Evolutionary conservation across 352 stramenopile species (phyloP).

Genomic region (Pythium aphanidermatum): DNA sequence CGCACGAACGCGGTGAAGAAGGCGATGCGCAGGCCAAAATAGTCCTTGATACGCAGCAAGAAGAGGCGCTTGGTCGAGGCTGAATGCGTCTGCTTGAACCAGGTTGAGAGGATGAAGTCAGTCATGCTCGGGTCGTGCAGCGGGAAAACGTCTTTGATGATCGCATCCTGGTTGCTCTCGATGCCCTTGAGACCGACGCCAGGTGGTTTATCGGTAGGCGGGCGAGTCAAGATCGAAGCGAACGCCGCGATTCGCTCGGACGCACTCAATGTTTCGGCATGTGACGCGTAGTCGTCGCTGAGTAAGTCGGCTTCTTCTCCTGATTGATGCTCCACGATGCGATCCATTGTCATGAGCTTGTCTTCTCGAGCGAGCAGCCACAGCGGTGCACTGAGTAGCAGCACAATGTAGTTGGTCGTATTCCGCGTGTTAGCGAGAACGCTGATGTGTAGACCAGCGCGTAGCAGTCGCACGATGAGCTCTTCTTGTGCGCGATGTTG

Average conservation of each 20-base stretch:
- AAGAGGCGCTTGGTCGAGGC: constrained; percentile 38
- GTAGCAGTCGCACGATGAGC: constrained; percentile 32
- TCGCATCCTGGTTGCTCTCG: constrained; percentile 38
- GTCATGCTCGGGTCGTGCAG: constrained; percentile 56
- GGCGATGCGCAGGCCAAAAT: constrained; percentile 52
- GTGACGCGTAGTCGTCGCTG: constrained; percentile 50
- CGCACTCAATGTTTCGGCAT: constrained; percentile 48
- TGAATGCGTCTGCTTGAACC: constrained; percentile 40
- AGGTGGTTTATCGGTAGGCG: constrained; percentile 34
- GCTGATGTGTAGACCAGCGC: constrained; percentile 41
- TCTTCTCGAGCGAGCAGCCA: constrained; percentile 54
- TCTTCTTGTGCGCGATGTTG: constrained; percentile 29
- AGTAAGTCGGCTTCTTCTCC: constrained; percentile 40
- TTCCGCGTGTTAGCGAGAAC: constrained; percentile 52
- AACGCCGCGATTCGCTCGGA: constrained; percentile 43
- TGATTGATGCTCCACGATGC: constrained; percentile 49
- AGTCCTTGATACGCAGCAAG: constrained; percentile 51
- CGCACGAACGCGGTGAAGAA: constrained; percentile 58
- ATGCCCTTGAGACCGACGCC: constrained; percentile 41
- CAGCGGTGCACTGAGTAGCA: constrained; percentile 50
- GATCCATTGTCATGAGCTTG: constrained; percentile 60
- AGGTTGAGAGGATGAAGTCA: constrained; percentile 55
- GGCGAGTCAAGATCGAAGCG: constrained; percentile 45
- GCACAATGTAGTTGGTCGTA: constrained; percentile 30
- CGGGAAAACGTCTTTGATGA: constrained; percentile 53